These are phyloP conservation scores for Toxicodendron radicans DNA, from an alignment of 345 rosid genomes.

Conservation along the genomic window DNA sequence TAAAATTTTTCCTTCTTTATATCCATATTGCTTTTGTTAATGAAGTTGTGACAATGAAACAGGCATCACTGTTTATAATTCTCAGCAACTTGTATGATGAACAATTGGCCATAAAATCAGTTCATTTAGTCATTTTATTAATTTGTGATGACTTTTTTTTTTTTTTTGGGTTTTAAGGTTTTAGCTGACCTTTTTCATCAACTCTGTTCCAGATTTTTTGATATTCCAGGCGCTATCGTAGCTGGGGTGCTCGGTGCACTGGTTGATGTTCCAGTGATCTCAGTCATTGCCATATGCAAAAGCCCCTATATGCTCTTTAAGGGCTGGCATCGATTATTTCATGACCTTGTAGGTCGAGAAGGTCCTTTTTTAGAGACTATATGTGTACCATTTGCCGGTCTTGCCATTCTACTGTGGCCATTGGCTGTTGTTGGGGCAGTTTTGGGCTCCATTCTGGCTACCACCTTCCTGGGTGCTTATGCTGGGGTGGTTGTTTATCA, in stretches of 20 bases:
- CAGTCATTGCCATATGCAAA: constrained; percentile 73
- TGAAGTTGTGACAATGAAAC: neutral
- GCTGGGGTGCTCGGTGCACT: constrained; percentile 63
- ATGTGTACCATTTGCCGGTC: constrained; percentile 97
- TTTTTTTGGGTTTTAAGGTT: neutral
- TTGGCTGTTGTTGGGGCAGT: constrained; percentile 89
- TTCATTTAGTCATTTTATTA: neutral
- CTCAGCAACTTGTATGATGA: neutral
- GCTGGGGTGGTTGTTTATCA: constrained; percentile 82
- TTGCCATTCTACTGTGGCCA: constrained; percentile 93
- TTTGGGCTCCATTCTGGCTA: constrained; percentile 66
- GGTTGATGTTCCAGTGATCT: constrained; percentile 67
- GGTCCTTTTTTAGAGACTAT: constrained; percentile 98
- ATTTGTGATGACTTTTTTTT: neutral
- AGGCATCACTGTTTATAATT: neutral
- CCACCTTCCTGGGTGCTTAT: constrained; percentile 84
- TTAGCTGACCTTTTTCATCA: neutral
- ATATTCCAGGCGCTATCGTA: constrained; percentile 70
- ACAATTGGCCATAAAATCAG: neutral
- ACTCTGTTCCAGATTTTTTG: constrained; percentile 52
- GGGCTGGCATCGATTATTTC: constrained; percentile 95
- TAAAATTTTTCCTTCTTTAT: neutral
- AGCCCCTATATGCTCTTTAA: constrained; percentile 91
- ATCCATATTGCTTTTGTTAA: neutral
- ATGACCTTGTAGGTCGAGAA: constrained; percentile 89